Conservation (phyloP, 2,329 filamentous ascomycete species). For the Fusarium xyrophilum region DNA sequence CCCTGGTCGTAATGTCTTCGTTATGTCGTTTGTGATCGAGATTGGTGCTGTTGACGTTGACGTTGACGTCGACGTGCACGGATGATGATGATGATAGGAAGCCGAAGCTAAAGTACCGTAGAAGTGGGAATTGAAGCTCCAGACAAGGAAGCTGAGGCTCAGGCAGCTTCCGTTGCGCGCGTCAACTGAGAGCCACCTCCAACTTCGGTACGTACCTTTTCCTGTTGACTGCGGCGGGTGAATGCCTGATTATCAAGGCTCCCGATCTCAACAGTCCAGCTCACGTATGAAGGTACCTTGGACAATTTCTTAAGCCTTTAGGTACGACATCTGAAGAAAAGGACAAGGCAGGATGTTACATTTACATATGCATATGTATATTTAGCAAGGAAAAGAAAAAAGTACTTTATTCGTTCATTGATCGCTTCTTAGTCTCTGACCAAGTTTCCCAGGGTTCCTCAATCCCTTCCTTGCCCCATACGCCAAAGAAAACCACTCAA, state of each 20-base stretch:
- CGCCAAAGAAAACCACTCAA: slow-evolving; percentile 28
- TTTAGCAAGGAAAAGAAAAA: background rate
- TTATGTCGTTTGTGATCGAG: slow-evolving; percentile 21
- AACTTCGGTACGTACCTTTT: slow-evolving; percentile 20
- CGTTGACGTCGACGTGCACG: background rate
- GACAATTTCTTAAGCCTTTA: background rate
- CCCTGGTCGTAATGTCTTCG: slow-evolving; percentile 7
- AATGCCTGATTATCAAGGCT: slow-evolving; percentile 6
- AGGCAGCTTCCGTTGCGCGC: slow-evolving; percentile 55
- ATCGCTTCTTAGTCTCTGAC: slow-evolving; percentile 21
- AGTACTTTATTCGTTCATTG: slow-evolving; percentile 21
- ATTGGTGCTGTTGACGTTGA: slow-evolving; percentile 8
- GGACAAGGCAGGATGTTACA: background rate
- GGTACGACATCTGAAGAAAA: background rate
- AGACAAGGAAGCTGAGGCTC: slow-evolving; percentile 42
- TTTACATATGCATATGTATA: background rate
- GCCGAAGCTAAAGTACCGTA: slow-evolving; percentile 13
- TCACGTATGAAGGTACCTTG: background rate
- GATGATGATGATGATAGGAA: slow-evolving; percentile 6
- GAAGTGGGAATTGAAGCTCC: slow-evolving; percentile 35
- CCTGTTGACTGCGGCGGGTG: background rate
- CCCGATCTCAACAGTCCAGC: background rate
- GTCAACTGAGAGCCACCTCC: slow-evolving; percentile 43
- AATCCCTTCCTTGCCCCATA: slow-evolving; percentile 8
- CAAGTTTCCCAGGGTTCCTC: background rate